Evolutionary conservation across 352 stramenopile species (phyloP), one percentile per base, ranked within the genome.

Genomic region (Phytophthora pini): DNA sequence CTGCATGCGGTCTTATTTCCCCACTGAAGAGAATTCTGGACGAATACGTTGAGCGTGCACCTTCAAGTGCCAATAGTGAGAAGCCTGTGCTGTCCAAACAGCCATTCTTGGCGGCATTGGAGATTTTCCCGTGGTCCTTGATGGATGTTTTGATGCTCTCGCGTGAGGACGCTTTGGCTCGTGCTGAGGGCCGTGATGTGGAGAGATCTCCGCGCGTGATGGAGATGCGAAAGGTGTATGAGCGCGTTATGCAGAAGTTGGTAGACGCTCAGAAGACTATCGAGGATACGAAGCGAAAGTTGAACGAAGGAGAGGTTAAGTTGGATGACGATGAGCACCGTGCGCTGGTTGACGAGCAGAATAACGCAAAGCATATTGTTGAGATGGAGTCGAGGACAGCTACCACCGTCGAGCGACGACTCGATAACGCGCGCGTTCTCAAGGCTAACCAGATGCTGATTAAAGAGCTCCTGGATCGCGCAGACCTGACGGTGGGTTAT

Each of bases 41-140:
- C 49, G 76, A 89, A 54, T 93, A 91, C 67, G 76, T 84, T 40
- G 57, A 65, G 20, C 59, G 48, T 7, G 70, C 70, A 3, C 66
- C 72, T 26, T 34, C 45, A 2, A 58, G 31, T 24, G 17, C 26
- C 6, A 39, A 61, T n/a, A 59, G 63, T 24, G 61, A 77, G 27
- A 77, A 80, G 27, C 58, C 69, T 46, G 63, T 66, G 26, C 24
- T 79, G 4, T 67, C 52, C 0, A 73, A 73, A 53, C 24, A 57
- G 13, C 66, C 66, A 2, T 89, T 87, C 34, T 57, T 88, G 40
- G 45, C 53, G 34, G 80, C 78, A 12, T 41, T 89, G 10, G 80
- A 89, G 54, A 70, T 89, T n/a, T 81, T 81, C 50, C 65, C 79
- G 8, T 82, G 76, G 65, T 79, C 77, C n/a, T 65, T 84, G 51